Conservation (phyloP, 2,329 filamentous ascomycete species). For the Teratosphaeria gauchensis region DNA sequence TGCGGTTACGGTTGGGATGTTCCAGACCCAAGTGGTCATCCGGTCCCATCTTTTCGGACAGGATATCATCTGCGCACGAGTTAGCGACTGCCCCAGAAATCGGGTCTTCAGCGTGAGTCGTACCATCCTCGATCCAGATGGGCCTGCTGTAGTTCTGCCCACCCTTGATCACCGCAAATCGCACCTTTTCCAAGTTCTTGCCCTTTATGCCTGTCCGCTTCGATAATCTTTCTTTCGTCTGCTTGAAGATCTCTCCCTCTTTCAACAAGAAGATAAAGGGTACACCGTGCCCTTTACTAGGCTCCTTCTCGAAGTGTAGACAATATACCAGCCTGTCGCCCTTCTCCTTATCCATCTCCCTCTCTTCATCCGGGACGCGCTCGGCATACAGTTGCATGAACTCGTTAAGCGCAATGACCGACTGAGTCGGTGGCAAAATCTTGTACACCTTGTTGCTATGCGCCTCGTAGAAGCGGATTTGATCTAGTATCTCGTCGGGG, state of each 20-base stretch:
- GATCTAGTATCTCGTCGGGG: conserved; percentile 62
- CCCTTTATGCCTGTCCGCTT: conserved; percentile 91
- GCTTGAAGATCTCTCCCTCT: conserved; percentile 75
- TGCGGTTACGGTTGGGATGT: conserved; percentile 52
- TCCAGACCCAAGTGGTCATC: conserved; percentile 45
- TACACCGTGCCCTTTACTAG: conserved; percentile 71
- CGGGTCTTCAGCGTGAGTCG: conserved; percentile 25
- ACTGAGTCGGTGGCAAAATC: conserved; percentile 58
- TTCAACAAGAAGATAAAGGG: conserved; percentile 86
- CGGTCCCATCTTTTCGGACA: conserved; percentile 33
- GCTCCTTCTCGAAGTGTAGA: conserved; percentile 89
- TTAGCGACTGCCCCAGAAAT: neutral
- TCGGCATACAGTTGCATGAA: conserved; percentile 77
- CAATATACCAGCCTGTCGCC: conserved; percentile 62
- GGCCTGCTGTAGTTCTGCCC: conserved; percentile 63
- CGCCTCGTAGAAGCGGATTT: conserved; percentile 72
- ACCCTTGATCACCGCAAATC: conserved; percentile 69
- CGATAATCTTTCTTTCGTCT: conserved; percentile 90
- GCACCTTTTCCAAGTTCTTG: conserved; percentile 97
- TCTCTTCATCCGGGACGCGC: conserved; percentile 62
- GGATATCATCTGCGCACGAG: conserved; percentile 32
- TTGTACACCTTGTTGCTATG: conserved; percentile 78
- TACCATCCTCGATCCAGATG: conserved; percentile 79
- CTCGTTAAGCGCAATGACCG: conserved; percentile 75
- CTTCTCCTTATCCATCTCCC: conserved; percentile 45